A percentile compares a stretch with the other conserved stretches of the same genome.
Conservation (phyloP, 441 rosid genomes). For the Lepidium campestre region DNA sequence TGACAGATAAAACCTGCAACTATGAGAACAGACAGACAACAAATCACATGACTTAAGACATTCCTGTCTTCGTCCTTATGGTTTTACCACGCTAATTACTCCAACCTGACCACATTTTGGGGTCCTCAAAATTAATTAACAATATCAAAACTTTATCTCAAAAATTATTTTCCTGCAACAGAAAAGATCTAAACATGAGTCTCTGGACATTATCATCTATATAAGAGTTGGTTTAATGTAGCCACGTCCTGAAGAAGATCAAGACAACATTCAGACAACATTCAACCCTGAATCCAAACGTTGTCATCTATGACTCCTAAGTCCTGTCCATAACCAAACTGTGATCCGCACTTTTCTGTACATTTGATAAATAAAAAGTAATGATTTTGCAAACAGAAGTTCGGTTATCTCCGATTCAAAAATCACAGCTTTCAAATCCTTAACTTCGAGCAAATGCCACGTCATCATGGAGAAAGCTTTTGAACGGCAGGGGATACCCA, state of each 20-base stretch:
- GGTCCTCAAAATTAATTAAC: not conserved
- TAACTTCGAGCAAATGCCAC: constrained; percentile 52
- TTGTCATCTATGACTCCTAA: no score
- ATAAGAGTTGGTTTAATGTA: constrained; percentile 62
- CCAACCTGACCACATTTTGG: not conserved
- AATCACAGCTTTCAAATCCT: constrained; percentile 54
- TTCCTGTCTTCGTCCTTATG: not conserved
- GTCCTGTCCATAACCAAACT: not conserved
- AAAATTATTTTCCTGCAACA: constrained; percentile 32
- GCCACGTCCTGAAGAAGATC: constrained; percentile 47
- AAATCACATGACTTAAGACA: not conserved
- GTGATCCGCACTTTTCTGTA: not conserved
- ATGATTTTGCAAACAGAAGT: not conserved
- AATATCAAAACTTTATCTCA: not conserved
- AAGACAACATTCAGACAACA: constrained; percentile 48
- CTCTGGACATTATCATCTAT: constrained; percentile 46
- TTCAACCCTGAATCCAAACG: no score
- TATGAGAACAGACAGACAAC: not conserved
- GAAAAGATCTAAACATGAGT: not conserved
- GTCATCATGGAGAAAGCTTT: not conserved
- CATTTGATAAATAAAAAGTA: not conserved
- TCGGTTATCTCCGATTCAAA: constrained; percentile 20
- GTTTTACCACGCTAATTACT: not conserved
- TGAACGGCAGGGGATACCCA: not conserved
- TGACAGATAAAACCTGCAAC: not conserved